Base-by-base conservation (phyloP, 176 grass and related monocot species). In the Calamus simplicifolius region DNA sequence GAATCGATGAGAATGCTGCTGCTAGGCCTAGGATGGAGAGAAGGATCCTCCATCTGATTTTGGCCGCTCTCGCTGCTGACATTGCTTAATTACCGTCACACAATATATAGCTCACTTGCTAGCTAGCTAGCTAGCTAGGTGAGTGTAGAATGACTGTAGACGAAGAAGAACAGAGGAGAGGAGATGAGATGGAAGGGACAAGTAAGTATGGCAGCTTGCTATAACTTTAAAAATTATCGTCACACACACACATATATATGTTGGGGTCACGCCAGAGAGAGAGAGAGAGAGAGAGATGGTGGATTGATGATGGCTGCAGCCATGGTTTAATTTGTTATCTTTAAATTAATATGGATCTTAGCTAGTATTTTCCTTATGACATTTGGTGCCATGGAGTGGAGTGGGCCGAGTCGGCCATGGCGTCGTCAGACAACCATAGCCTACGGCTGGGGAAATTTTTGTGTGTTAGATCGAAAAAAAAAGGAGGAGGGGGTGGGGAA, bases 211-310 rank as follows among this genome's bases (percentile, higher is more conserved):
- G n/a, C n/a, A n/a, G n/a, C n/a, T n/a, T n/a, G n/a, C n/a, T n/a
- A n/a, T n/a, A n/a, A n/a, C n/a, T n/a, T n/a, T n/a, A n/a, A n/a
- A n/a, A n/a, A n/a, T n/a, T n/a, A n/a, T n/a, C n/a, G n/a, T n/a
- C n/a, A n/a, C n/a, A n/a, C n/a, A n/a, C n/a, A n/a, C n/a, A n/a
- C n/a, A n/a, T n/a, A n/a, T n/a, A n/a, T n/a, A n/a, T 54, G 21
- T 1, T 23, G 21, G 21, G 61, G 48, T 49, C 49, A 66, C 76
- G 21, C 21, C 21, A 23, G 21, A 23, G 21, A 23, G 21, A 23
- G 21, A 23, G 21, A 23, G 21, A 23, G 69, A 49, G 50, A 50
- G 71, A 59, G 63, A n/a, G 54, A 54, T 78, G 81, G 55, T 62
- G 76, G 59, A 69, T 73, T 19, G 17, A 55, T 23, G 21, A 55